Evolutionary conservation across 768 basidiomycete genomes (phyloP).

Genomic region (Panaeolus cyanescens): DNA sequence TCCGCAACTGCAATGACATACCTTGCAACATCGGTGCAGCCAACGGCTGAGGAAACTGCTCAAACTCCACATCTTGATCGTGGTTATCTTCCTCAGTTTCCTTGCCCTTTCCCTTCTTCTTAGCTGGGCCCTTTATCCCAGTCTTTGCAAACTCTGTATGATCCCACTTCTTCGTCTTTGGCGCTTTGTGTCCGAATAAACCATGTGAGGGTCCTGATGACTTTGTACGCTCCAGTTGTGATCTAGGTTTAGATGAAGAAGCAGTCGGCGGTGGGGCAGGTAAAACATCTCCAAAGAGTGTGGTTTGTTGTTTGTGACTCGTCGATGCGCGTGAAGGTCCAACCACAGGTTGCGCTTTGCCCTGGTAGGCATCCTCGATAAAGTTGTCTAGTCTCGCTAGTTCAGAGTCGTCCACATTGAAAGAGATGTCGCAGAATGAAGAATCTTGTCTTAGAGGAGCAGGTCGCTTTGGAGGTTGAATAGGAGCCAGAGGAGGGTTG

Average conservation of each 20-base stretch:
- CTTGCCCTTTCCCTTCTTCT: constrained; percentile 54
- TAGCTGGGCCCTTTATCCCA: constrained; percentile 59
- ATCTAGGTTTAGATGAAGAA: constrained; percentile 32
- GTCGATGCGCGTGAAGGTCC: constrained; percentile 37
- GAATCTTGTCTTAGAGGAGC: constrained; percentile 32
- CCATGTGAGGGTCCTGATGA: constrained; percentile 31
- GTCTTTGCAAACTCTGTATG: constrained; percentile 85
- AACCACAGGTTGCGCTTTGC: constrained; percentile 40
- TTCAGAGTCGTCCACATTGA: constrained; percentile 60
- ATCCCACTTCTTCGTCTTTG: constrained; percentile 88
- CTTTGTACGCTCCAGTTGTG: constrained; percentile 42
- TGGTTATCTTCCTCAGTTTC: constrained; percentile 49
- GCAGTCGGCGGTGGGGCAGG: constrained; percentile 33
- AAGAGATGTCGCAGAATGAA: constrained; percentile 53
- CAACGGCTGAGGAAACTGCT: constrained; percentile 84
- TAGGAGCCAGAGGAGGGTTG: constrained; percentile 18
- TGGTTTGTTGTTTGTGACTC: constrained; percentile 56
- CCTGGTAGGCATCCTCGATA: constrained; percentile 48
- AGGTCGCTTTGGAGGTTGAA: constrained; percentile 15
- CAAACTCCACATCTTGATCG: constrained; percentile 70
- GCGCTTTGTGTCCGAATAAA: constrained; percentile 56
- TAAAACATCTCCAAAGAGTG: constrained; percentile 64
- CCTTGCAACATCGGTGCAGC: constrained; percentile 51
- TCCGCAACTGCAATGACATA: neutral
- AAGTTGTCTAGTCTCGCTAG: constrained; percentile 55